phyloP scores from a whole-genome alignment of 2,329 filamentous ascomycete species.

The Hymenoscyphus salicellus region DNA sequence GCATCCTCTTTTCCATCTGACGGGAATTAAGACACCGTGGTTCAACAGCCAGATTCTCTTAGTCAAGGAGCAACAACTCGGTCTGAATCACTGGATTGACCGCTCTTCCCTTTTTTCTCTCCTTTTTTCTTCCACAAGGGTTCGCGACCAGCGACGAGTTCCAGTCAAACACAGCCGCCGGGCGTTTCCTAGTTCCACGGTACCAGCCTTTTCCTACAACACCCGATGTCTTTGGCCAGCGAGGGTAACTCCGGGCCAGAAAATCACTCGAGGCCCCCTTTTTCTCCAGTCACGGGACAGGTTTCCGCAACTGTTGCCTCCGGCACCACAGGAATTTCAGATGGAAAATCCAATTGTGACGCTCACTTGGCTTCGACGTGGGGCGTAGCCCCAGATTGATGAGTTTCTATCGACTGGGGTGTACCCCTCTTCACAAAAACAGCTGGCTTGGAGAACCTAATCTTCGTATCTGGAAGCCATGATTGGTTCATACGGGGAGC shows the following conservation, averaged over 20 bases:
- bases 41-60: neutral
- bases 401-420: slow-evolving; percentile 2
- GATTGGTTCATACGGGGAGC: slow-evolving; percentile 17
- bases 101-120: neutral
- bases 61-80: neutral
- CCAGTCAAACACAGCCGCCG: neutral
- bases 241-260: neutral
- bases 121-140: neutral
- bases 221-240: slow-evolving; percentile 3
- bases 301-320: neutral
- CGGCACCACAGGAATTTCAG: neutral
- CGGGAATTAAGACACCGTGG: neutral
- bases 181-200: neutral
- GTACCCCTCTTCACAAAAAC: slow-evolving; percentile 12
- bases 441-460: slow-evolving; percentile 13
- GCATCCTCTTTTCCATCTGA: no score
- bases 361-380: slow-evolving; percentile 9
- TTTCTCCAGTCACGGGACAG: slow-evolving; percentile 16
- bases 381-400: slow-evolving; percentile 15
- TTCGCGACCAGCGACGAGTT: neutral
- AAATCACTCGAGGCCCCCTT: neutral
- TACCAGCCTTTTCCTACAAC: slow-evolving; percentile 4
- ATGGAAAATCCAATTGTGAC: neutral
- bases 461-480: slow-evolving; percentile 19
- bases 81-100: neutral